Percentiles rank a stretch among this genome's conserved stretches.
phyloP scores from a whole-genome alignment of 2,329 filamentous ascomycete genomes.

The Anthostomella pinea region DNA sequence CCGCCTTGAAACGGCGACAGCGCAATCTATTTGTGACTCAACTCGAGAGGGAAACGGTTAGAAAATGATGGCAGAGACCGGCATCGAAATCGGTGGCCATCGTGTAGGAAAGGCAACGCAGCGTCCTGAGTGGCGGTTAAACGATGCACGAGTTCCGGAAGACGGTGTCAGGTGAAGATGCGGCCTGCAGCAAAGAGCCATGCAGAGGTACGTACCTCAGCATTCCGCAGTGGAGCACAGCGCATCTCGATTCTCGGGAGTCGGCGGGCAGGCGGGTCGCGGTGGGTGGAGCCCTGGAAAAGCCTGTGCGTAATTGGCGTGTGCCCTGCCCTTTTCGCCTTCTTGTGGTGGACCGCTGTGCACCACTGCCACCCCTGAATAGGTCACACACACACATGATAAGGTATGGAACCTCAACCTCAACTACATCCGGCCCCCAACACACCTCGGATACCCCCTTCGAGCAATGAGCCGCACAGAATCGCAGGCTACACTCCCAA shows the following conservation, averaged over 20 bases:
- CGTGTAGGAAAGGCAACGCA: conserved; percentile 13
- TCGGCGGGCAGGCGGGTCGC: too few relatives aligned
- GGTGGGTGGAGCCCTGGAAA: too few relatives aligned
- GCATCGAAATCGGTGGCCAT: neutral
- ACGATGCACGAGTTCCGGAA: conserved; percentile 14
- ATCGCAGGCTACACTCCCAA: conserved; percentile 19
- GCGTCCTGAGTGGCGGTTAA: conserved; percentile 21
- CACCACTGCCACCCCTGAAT: too few relatives aligned
- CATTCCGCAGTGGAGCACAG: conserved; percentile 6
- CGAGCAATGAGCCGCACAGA: conserved; percentile 21
- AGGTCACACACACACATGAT: neutral
- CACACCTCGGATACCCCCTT: conserved; percentile 20
- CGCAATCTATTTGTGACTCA: conserved; percentile 13
- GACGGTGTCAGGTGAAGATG: conserved; percentile 19
- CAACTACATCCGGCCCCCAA: conserved; percentile 16
- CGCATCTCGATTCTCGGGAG: neutral
- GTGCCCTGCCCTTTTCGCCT: too few relatives aligned
- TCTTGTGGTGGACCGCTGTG: too few relatives aligned
- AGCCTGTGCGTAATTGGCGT: too few relatives aligned
- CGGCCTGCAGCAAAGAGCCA: too few relatives aligned
- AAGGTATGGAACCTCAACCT: conserved; percentile 3
- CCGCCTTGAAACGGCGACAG: neutral
- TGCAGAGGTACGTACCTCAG: too few relatives aligned
- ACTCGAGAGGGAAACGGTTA: conserved; percentile 7
- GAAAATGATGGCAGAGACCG: too few relatives aligned